phyloP scores from a whole-genome alignment of 139 green algal species.

The Mesotaenium endlicherianum region DNA sequence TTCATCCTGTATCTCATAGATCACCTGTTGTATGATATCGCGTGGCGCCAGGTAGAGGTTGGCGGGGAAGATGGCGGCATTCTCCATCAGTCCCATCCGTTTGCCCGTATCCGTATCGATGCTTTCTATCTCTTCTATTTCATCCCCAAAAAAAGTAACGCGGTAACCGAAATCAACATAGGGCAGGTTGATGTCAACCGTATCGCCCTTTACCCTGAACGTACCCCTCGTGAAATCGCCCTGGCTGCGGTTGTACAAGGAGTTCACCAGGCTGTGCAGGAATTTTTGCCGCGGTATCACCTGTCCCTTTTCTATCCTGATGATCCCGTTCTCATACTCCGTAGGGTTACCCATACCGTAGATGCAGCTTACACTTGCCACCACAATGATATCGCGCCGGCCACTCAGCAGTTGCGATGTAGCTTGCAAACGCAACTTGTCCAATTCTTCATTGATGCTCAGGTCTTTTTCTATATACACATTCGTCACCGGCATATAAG shows the following conservation, averaged over 20 bases:
- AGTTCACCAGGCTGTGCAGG: background rate
- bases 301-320: background rate
- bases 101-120: slow-evolving; percentile 7
- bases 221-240: background rate
- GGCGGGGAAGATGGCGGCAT: slow-evolving; percentile 12
- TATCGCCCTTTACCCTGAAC: background rate
- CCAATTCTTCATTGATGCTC: slow-evolving; percentile 24
- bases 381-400: slow-evolving; percentile 23
- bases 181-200: background rate
- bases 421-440: slow-evolving; percentile 34
- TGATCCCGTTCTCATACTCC: slow-evolving; percentile 13
- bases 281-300: background rate
- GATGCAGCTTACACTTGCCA: slow-evolving; percentile 42
- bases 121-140: background rate
- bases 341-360: slow-evolving; percentile 48
- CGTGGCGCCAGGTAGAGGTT: slow-evolving; percentile 28
- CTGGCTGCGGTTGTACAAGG: background rate
- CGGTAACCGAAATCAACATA: background rate
- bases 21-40: background rate
- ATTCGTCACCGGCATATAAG: slow-evolving; percentile 4
- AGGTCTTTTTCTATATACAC: slow-evolving; percentile 47
- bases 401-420: slow-evolving; percentile 40
- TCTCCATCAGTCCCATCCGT: background rate
- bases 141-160: background rate
- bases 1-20: slow-evolving; percentile 25